Evolutionary conservation across 495 filamentous ascomycete species (phyloP), one percentile per base, ranked within the genome.

Genomic region (Penicillium turbatum): DNA sequence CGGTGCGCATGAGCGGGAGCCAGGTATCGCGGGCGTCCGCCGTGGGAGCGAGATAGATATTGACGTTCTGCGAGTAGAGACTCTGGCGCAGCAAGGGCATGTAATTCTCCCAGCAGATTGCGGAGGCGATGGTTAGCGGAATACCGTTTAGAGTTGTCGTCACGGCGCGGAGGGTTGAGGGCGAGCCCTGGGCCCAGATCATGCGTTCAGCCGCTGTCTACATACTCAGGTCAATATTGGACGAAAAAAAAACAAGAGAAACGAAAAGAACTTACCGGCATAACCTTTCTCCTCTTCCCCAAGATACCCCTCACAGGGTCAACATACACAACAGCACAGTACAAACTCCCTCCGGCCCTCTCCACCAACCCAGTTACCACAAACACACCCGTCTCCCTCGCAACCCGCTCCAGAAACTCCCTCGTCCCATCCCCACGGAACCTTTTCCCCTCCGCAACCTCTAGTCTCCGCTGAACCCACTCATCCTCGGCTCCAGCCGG

Each of bases 41-140:
- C 2, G 92, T 97, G 0, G 92, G 92, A 0, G 92, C 91, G 13
- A 97, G 83, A 61, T 95, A 97, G 17, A 97, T 74, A 63, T 92
- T 95, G 51, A 96, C 86, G 63, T 96, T 95, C 69, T 97, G 92
- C 2, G 82, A 79, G 62, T 97, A 97, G 15, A 97, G 77, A 17
- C 84, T 81, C 46, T 89, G 79, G 8, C 87, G 75, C 1, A 97
- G 78, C 16, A 97, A 72, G 0, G 92, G 92, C 92, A 97, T 97
- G 64, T 89, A 95, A 58, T 90, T 97, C 70, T 97, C 92, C 92
- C 92, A 97, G 74, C 92, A 97, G 37, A 97, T 95, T 1, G 92
- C 92, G 0, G 89, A 83, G 0, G 84, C 92, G 6, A 96, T 72
- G 13, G 85, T 90, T 16, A 97, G 70, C 39, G 80, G 82, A 12